Evolutionary conservation across 495 filamentous ascomycete genomes (phyloP), one percentile per base, ranked within the genome.

Genomic region (Penicillium robsamsonii): DNA sequence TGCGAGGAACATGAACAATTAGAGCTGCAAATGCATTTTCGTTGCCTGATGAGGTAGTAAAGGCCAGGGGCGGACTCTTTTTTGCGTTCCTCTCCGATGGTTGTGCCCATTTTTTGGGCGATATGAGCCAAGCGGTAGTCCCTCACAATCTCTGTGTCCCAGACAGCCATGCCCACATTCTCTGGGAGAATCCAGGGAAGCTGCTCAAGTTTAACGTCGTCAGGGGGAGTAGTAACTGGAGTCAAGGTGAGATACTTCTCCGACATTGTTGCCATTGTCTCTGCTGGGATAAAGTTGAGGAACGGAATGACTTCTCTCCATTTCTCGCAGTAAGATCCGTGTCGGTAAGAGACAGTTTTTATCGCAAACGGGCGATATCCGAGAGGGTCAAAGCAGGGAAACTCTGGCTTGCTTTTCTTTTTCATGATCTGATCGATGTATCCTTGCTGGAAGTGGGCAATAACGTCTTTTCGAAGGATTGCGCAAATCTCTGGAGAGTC

Each of bases 11-110:
- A 78, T 30, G n/a, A 53, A 29, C 75, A 77, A 22, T 57, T 25
- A 4, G 60, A 56, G 4, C 46, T 41, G 58, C 75, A 78, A 30
- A 74, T 65, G 42, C 75, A 78, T 42, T 70, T 75, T 42, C 42
- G 53, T 33, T 69, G 58, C n/a, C 65, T 70, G 3, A 57, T 59
- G 35, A 69, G 53, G 3, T 65, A 37, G 18, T 71, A 51, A 18
- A 70, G 52, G 3, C 44, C 44, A 13, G 50, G 57, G 4, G 47
- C 50, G 9, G 61, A 53, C 9, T 71, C 60, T 9, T 64, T 58
- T n/a, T 60, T 67, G 13, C 73, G 70, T n/a, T 64, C 30, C 3
- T 76, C 69, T 8, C 75, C 75, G 30, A 78, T 38, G 12, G 50
- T 54, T 35, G 57, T 67, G 13, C 73, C 65, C 38, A 75, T 68